phyloP scores from a whole-genome alignment of 148 eudicot species.

The Hydrangea macrophylla region DNA sequence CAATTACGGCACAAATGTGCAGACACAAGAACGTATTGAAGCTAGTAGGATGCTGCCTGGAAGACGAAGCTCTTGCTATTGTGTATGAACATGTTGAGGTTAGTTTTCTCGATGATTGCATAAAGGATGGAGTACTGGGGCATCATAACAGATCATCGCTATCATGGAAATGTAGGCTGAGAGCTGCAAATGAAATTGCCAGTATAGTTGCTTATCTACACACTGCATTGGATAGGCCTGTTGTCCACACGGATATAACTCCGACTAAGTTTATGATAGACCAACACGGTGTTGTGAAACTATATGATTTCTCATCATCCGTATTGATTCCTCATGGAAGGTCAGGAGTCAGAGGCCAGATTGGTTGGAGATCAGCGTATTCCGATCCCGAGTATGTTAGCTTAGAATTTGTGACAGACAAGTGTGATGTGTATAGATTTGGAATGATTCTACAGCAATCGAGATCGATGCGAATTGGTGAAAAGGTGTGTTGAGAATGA shows the following conservation, averaged over 20 bases:
- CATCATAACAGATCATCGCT: background rate
- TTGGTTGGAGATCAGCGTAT: background rate
- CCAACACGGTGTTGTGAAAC: conserved; percentile 8
- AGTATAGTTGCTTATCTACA: conserved; percentile 12
- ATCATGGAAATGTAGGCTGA: conserved; percentile 10
- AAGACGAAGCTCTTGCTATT: conserved; percentile 3
- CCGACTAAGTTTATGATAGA: conserved; percentile 7
- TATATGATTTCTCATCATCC: conserved; percentile 1
- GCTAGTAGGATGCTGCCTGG: conserved; percentile 9
- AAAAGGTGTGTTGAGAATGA: background rate
- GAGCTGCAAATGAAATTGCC: conserved; percentile 4
- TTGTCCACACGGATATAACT: conserved; percentile 3
- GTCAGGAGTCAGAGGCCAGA: background rate
- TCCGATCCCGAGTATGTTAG: background rate
- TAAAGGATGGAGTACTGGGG: no score
- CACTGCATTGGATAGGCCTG: conserved; percentile 10
- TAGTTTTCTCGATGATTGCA: no score
- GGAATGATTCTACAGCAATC: background rate
- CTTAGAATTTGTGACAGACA: background rate
- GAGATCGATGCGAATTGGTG: background rate
- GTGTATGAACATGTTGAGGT: background rate
- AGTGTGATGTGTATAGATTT: background rate
- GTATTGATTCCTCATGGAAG: background rate
- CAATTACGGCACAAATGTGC: background rate
- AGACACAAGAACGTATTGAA: conserved; percentile 12